These are phyloP conservation scores for Jacaranda mimosifolia DNA, from an alignment of 257 asterid species.

Conservation along the genomic window DNA sequence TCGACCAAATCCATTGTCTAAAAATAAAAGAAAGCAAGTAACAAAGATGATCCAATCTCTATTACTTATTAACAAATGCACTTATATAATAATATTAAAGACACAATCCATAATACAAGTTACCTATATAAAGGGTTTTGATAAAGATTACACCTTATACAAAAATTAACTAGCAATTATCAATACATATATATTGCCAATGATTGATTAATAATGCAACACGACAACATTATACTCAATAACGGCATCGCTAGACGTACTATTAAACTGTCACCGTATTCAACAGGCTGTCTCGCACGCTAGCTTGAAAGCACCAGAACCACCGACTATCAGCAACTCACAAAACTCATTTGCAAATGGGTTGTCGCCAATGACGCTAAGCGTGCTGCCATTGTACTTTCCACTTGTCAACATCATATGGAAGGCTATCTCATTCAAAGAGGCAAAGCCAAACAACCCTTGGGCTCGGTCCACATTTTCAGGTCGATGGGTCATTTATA, in stretches of 20 bases:
- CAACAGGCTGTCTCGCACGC: constrained; percentile 52
- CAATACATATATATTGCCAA: no score
- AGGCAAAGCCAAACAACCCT: constrained; percentile 43
- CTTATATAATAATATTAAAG: no score
- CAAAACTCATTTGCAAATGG: constrained; percentile 33
- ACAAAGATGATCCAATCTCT: no score
- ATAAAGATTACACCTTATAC: no score
- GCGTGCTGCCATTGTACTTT: constrained; percentile 56
- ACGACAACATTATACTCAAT: constrained; percentile 49
- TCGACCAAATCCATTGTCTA: no score
- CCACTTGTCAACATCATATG: constrained; percentile 51
- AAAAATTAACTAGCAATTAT: no score
- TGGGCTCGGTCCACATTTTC: constrained; percentile 46
- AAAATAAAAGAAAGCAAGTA: no score
- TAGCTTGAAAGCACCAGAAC: constrained; percentile 63
- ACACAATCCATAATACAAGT: no score
- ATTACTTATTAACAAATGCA: no score
- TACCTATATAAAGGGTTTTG: no score
- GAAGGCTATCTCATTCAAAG: constrained; percentile 33
- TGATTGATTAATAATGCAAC: constrained; percentile 15
- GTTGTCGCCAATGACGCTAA: constrained; percentile 48
- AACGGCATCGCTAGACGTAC: constrained; percentile 44
- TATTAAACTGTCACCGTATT: constrained; percentile 29
- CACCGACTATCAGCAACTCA: constrained; percentile 63
- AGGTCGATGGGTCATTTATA: constrained; percentile 40